These are phyloP conservation scores for Mortierella hygrophila DNA, from an alignment of 192 early-diverging fungal genomes.

Conservation along the genomic window DNA sequence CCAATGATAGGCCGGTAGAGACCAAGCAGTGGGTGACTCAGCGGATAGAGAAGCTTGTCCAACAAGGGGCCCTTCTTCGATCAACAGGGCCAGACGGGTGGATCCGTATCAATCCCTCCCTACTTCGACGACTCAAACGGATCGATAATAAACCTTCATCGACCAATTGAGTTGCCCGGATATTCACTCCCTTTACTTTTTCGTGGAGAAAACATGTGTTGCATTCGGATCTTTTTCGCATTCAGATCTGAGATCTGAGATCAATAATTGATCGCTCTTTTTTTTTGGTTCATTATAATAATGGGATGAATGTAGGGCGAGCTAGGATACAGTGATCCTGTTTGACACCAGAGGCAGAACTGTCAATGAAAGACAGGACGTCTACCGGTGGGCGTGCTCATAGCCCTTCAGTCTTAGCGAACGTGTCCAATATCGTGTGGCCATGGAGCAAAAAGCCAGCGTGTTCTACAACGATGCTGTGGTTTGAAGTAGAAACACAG, in stretches of 20 bases:
- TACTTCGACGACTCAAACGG: slow-evolving; percentile 32
- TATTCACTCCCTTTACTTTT: background rate
- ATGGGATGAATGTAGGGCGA: slow-evolving; percentile 28
- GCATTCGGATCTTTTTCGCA: background rate
- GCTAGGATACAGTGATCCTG: slow-evolving; percentile 28
- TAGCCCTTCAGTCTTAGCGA: slow-evolving; percentile 40
- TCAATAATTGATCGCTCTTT: background rate
- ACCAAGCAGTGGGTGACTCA: slow-evolving; percentile 24
- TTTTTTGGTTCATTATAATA: background rate
- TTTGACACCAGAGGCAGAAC: slow-evolving; percentile 55
- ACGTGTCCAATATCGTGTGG: slow-evolving; percentile 56
- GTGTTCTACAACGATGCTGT: slow-evolving; percentile 54
- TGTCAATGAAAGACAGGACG: slow-evolving; percentile 33
- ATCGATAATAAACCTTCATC: slow-evolving; percentile 11
- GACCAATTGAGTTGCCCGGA: background rate
- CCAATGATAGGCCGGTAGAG: slow-evolving; percentile 22
- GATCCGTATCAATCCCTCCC: slow-evolving; percentile 33
- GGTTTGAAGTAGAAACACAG: slow-evolving; percentile 7
- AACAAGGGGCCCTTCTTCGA: slow-evolving; percentile 23
- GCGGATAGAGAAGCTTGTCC: slow-evolving; percentile 43
- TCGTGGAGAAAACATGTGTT: background rate
- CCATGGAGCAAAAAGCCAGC: slow-evolving; percentile 26
- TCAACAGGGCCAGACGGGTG: background rate
- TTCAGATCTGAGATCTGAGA: background rate
- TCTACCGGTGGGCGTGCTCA: slow-evolving; percentile 54